Base-by-base conservation (phyloP, 192 early-diverging fungal species). In the Dissophora ornata region DNA sequence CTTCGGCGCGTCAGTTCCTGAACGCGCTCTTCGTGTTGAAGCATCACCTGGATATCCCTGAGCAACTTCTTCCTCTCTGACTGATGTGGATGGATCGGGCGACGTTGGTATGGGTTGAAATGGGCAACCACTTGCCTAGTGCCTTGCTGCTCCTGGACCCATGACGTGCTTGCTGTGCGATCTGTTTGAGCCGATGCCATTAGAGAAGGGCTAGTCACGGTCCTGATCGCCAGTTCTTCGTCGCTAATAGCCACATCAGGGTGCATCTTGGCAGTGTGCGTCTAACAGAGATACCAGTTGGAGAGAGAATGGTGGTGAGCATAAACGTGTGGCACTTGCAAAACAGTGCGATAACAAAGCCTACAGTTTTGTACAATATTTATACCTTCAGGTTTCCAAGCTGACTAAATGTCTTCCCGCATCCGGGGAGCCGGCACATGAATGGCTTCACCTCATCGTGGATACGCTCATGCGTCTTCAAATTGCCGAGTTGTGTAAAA, bases 401-500 rank as follows among this genome's bases (percentile, higher is more conserved):
- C 71, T 94, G 92, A 22, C 86, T 88, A 63, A 96, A 96, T 25
- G 87, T 82, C 64, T 89, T 90, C 48, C 66, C 81, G 61, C 94
- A 96, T 49, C 80, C 87, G 21, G 70, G 53, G 9, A 86, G 62
- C 28, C 85, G 77, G 79, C 94, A 96, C 50, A 83, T 73, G 57
- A 90, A 96, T 19, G 90, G 93, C 61, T 91, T 92, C 62, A 90
- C 88, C 30, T 87, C 89, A 15, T 86, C 81, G 63, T 96, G 94
- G 18, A 88, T 90, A 55, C 88, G 86, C 81, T 94, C 90, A 49
- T 96, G 94, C 5, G 93, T 94, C 64, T 89, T 88, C 7, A 90
- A 80, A 44, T 90, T 90, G 6, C 92, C 92, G 41, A 89, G 78
- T 77, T 95, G 91, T 24, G 87, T 88, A 68, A 95, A 95, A 28